Base-by-base conservation (phyloP, 257 asterid species). In the Marsdenia floribunda region DNA sequence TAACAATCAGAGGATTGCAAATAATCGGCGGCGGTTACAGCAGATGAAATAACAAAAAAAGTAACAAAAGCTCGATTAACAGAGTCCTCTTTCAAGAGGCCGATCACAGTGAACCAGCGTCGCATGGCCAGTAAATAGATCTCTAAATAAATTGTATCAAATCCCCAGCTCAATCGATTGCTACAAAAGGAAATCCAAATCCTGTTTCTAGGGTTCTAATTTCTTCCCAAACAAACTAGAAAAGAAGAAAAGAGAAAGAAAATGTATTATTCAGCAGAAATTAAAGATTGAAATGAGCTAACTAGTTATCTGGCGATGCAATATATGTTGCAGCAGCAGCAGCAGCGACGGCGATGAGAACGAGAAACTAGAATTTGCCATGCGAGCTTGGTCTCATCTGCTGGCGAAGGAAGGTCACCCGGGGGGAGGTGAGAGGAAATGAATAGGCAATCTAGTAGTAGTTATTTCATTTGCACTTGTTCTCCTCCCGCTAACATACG, bases 51-150 rank as follows among this genome's bases (percentile, higher is more conserved):
- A 73, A 6, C 3, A 59, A 68, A 37, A 70, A 61, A 38, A 67
- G 53, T 66, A 76, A 69, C 73, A 57, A 49, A 66, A 68, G 37
- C 59, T 74, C 59, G 67, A 73, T 70, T 50, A 24, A 29, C 42
- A 24, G 82, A 85, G 82, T 87, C 97, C 97, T 91, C 97, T 82
- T 84, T 85, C 73, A 77, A 90, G 96, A 90, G 95, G 90, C 86
- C 77, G 85, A 85, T 91, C 84, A 81, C 85, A 79, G 82, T 85
- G 42, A 82, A 82, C 91, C 81, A 87, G 83, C 84, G 92, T 88
- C 89, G 98, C 96, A 91, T 91, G 97, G 97, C 96, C 92, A 88
- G 88, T 83, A 75, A 82, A 80, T 80, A 47, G 73, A 65, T 71
- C 83, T 75, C 87, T 74, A 73, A 82, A 26, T 52, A 15, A 16